Evolutionary conservation across 1,284 basidiomycete genomes (phyloP).

Genomic region (Irpex rosettiformis): DNA sequence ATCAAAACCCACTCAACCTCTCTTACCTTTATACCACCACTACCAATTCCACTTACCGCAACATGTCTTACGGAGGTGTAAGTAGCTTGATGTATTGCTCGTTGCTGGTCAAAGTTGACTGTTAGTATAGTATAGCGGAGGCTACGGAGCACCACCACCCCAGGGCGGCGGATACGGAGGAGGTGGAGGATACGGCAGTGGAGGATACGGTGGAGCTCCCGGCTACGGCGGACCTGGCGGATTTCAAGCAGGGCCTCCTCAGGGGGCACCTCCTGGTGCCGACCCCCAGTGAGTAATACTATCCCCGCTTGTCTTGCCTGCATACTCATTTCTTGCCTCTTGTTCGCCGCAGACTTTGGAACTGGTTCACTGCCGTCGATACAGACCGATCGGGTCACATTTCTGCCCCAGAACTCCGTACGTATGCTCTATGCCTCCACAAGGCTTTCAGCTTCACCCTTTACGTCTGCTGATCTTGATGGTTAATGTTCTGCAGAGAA

Average conservation of each 20-base stretch:
- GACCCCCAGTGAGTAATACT: conserved; percentile 59
- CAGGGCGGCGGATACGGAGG: conserved; percentile 27
- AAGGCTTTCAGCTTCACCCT: not conserved
- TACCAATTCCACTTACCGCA: not conserved
- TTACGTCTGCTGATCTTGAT: conserved; percentile 16
- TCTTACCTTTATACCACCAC: not conserved
- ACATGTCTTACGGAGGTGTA: conserved; percentile 15
- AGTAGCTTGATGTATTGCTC: not conserved
- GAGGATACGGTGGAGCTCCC: conserved; percentile 26
- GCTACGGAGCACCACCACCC: conserved; percentile 17
- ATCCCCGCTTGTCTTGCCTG: too few relatives aligned
- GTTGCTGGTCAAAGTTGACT: not conserved
- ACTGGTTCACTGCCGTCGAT: conserved; percentile 72
- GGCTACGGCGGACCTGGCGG: conserved; percentile 34
- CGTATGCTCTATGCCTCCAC: conserved; percentile 26
- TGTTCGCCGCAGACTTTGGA: conserved; percentile 56
- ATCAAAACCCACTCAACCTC: not conserved
- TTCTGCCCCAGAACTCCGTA: conserved; percentile 62
- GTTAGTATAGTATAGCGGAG: conserved; percentile 9
- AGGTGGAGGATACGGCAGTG: conserved; percentile 14
- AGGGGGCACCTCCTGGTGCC: conserved; percentile 57
- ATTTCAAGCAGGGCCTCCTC: conserved; percentile 37
- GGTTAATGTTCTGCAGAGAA: conserved; percentile 39
- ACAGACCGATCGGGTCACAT: conserved; percentile 66
- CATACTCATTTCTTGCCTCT: not conserved